Percentiles rank a stretch among this genome's conserved stretches.
Evolutionary conservation across 306 rosid genomes (phyloP).

Genomic region (Quercus alba): DNA sequence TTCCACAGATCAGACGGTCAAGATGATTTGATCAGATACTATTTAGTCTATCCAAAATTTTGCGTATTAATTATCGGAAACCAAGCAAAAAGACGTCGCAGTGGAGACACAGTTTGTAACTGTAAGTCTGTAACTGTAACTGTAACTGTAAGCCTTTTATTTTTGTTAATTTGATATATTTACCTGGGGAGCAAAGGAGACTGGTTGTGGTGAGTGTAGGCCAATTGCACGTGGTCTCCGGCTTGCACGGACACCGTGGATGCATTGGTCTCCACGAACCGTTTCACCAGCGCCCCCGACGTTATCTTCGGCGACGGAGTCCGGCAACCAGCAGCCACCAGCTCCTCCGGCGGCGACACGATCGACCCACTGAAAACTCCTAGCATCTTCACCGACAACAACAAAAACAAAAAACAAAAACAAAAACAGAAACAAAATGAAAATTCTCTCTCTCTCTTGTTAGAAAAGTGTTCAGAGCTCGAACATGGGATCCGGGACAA

Average conservation of each 20-base stretch:
- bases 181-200: constrained; percentile 79
- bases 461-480: background rate
- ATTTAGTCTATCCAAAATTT: too few relatives aligned
- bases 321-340: constrained; percentile 82
- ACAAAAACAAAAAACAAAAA: too few relatives aligned
- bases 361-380: constrained; percentile 84
- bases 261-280: constrained; percentile 47
- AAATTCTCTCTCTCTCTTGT: background rate
- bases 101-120: too few relatives aligned
- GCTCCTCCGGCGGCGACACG: constrained; percentile 85
- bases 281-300: constrained; percentile 52
- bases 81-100: too few relatives aligned
- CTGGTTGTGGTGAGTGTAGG: constrained; percentile 72
- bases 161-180: background rate
- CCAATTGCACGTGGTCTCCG: constrained; percentile 69
- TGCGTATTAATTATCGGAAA: too few relatives aligned
- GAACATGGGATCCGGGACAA: constrained; percentile 2
- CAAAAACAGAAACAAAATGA: too few relatives aligned
- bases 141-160: too few relatives aligned
- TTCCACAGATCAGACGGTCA: too few relatives aligned
- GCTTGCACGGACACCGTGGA: constrained; percentile 65
- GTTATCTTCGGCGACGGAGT: constrained; percentile 86
- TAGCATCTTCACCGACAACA: constrained; percentile 43
- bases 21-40: too few relatives aligned
- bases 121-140: too few relatives aligned